phyloP scores from a whole-genome alignment of 345 rosid species.

The Hibiscus trionum region DNA sequence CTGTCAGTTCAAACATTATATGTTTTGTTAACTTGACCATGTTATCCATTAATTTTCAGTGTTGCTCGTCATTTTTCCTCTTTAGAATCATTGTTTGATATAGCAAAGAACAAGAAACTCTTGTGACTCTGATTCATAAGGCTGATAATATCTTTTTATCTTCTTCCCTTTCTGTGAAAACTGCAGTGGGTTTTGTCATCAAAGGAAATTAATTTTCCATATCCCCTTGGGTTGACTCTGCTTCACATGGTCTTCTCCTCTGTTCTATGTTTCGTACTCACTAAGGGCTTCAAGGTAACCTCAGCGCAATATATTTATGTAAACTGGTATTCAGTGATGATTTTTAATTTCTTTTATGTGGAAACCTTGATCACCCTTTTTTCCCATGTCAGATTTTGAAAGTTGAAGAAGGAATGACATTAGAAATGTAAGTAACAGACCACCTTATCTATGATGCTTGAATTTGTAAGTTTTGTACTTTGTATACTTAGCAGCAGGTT shows the following conservation, averaged over 20 bases:
- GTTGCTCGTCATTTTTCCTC: constrained; percentile 11
- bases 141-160: not conserved
- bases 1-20: not conserved
- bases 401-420: constrained; percentile 94
- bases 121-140: not conserved
- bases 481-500: not conserved
- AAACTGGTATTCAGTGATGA: not conserved
- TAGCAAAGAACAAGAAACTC: not conserved
- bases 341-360: not conserved
- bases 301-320: constrained; percentile 3
- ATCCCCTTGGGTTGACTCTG: constrained; percentile 92
- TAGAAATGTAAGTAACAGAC: constrained; percentile 61
- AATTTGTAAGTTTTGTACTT: not conserved
- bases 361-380: constrained; percentile 4
- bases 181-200: constrained; percentile 97
- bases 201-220: constrained; percentile 92
- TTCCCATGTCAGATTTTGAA: constrained; percentile 46
- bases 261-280: constrained; percentile 65
- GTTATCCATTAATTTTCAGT: not conserved
- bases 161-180: constrained; percentile 28
- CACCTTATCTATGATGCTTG: not conserved
- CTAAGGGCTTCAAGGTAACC: constrained; percentile 75
- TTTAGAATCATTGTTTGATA: not conserved
- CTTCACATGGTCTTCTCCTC: constrained; percentile 96
- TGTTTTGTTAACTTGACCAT: not conserved